Evolutionary conservation across 495 filamentous ascomycete genomes (phyloP).

Genomic region (Penicillium desertorum): DNA sequence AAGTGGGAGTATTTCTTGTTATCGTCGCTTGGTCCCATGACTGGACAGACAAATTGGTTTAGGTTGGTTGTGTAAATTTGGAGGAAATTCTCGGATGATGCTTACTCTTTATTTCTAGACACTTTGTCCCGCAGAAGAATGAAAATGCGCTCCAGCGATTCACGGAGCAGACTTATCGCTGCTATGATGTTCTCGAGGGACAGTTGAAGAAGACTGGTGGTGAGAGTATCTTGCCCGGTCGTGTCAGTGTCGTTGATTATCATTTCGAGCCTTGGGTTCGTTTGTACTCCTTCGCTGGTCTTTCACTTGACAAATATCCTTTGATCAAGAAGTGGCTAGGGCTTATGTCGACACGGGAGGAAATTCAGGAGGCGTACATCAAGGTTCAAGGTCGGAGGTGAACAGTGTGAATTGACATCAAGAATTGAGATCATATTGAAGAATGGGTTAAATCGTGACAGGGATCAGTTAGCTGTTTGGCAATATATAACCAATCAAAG

Average conservation of each 20-base stretch:
- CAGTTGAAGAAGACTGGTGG: conserved; percentile 42
- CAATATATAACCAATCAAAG: background rate
- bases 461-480: background rate
- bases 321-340: conserved; percentile 30
- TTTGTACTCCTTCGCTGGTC: conserved; percentile 39
- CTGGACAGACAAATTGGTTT: conserved; percentile 46
- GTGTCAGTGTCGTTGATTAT: conserved; percentile 41
- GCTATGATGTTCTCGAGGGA: conserved; percentile 43
- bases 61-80: conserved; percentile 15
- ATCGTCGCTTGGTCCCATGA: conserved; percentile 44
- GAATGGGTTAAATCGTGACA: too few species aligned
- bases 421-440: too few species aligned
- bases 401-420: background rate
- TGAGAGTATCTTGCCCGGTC: conserved; percentile 36
- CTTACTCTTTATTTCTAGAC: conserved; percentile 9
- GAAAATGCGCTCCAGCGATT: conserved; percentile 43
- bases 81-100: background rate
- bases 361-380: conserved; percentile 31
- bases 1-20: conserved; percentile 50
- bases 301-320: conserved; percentile 43
- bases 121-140: conserved; percentile 35
- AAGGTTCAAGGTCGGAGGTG: conserved; percentile 17
- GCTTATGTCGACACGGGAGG: conserved; percentile 28
- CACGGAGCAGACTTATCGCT: conserved; percentile 37
- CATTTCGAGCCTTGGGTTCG: conserved; percentile 50